Base-by-base conservation (phyloP, 805 yeast species). In the Kodamaea lidongshanica region DNA sequence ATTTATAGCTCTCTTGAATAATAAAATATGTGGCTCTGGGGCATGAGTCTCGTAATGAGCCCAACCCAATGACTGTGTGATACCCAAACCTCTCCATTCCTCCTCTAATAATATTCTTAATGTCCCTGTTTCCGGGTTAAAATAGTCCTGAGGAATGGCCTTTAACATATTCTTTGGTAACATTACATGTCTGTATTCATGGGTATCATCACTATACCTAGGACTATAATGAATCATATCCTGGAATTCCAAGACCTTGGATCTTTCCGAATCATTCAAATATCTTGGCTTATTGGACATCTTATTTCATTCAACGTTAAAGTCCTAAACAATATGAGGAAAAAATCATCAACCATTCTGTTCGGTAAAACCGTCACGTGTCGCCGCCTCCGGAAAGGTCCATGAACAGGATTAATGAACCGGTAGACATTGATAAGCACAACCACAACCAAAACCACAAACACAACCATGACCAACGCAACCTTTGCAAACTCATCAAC, bases 31-130 rank as follows among this genome's bases (percentile, higher is more conserved):
- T 15, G 99, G 99, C 58, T 92, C 99, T 25, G 99, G 99, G 1
- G 97, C 70, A 55, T 92, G 98, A 23, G 95, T 88, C 50, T 92
- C 98, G 52, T 89, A 92, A 57, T 92, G 98, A 32, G 72, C 92
- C 98, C 98, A 92, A 1, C 98, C 98, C 38, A 92, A 65, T 20
- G 95, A 83, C 57, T 92, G 99, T 5, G 97, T 92, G 48, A 92
- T 87, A 3, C 99, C 99, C 28, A 92, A 64, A 1, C 96, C 97
- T 56, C 99, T 72, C 99, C 99, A 92, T 58, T 92, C 99, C 44
- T 92, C 97, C 56, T 92, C 99, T 28, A 82, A 59, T 22, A 92
- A 63, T 25, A 92, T 85, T 42, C 95, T 77, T 45, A 92, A 67
- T 0, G 98, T 92, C 4, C 97, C 97, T 2, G 95, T 85, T 36